Evolutionary conservation across 306 rosid species (phyloP), one percentile per base, ranked within the genome.

Genomic region (Citrullus mucosospermus): DNA sequence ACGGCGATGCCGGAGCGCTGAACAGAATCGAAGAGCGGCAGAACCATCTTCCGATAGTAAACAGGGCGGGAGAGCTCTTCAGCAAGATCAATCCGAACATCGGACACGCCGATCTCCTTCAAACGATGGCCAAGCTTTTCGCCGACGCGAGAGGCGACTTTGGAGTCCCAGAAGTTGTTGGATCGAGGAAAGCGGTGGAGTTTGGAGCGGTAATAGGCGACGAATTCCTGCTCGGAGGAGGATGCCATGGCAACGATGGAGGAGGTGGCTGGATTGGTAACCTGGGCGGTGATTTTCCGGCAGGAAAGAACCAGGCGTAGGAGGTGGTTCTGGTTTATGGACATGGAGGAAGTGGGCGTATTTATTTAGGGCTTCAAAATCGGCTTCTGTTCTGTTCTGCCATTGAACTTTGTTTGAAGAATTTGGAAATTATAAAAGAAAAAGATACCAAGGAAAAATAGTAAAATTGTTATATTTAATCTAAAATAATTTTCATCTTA

Each of bases 231-330:
- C 80, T 84, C 87, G 0, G 78, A 43, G 48, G 87, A 84, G 41
- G 84, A 81, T 9, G 84, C 87, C 84, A 84, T 84, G 78, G 84
- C 86, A 10, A 84, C 22, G 79, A 84, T 81, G 54, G 82, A 53
- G 73, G 82, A 58, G 80, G 67, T 84, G 68, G 32, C 25, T 12
- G 80, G 72, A 59, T 59, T 78, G 3, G 75, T 81, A 46, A 84
- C 82, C 32, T 78, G 82, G 3, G 84, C 82, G 2, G 82, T 84
- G 59, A 84, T 53, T 73, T 81, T 81, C 20, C 80, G 58, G 82
- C 82, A 80, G 4, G 84, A 84, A 39, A 84, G 43, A 17, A 78
- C 75, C 1, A 84, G 75, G 53, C 59, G 82, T 59, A 78, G 84
- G 71, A 73, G 78, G 71, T 84, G 75, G 17, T 56, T 79, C 50